phyloP scores from a whole-genome alignment of 352 stramenopile genomes.

The Phytophthora colocasiae region DNA sequence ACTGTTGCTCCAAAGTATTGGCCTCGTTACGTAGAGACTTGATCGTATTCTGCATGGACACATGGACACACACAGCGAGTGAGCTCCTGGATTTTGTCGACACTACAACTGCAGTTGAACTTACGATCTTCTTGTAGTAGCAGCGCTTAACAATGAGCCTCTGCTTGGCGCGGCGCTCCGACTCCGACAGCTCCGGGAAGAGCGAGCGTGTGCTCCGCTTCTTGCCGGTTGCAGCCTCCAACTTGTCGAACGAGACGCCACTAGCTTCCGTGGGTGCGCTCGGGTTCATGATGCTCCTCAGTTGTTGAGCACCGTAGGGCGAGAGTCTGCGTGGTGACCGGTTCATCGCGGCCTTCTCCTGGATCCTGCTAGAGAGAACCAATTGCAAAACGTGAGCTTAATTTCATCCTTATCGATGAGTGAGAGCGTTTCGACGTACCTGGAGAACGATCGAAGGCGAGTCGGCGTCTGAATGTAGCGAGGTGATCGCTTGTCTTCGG shows the following conservation, averaged over 20 bases:
- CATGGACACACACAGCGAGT: constrained; percentile 21
- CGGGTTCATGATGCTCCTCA: constrained; percentile 34
- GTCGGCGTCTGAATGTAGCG: constrained; percentile 16
- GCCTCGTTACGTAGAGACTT: constrained; percentile 67
- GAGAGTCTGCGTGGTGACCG: constrained; percentile 31
- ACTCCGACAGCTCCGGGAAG: constrained; percentile 50
- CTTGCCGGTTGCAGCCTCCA: constrained; percentile 25
- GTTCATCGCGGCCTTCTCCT: constrained; percentile 42
- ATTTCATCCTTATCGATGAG: background rate
- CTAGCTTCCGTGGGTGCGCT: constrained; percentile 30
- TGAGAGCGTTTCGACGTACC: constrained; percentile 4
- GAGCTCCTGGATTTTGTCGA: constrained; percentile 32
- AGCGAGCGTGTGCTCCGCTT: constrained; percentile 64
- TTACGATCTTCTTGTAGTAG: constrained; percentile 87
- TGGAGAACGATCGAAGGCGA: constrained; percentile 27
- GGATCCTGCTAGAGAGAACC: constrained; percentile 18
- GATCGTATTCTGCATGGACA: constrained; percentile 63
- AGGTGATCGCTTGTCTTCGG: constrained; percentile 39
- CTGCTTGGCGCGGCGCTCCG: constrained; percentile 68
- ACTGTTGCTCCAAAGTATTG: constrained; percentile 45
- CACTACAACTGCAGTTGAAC: constrained; percentile 35
- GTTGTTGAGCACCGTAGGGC: constrained; percentile 25
- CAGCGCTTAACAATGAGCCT: constrained; percentile 75
- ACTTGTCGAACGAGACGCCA: constrained; percentile 20
- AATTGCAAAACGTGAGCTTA: constrained; percentile 3